Evolutionary conservation across 1,139 yeast genomes (phyloP), one percentile per base, ranked within the genome.

Genomic region (Debaryomyces psychrophilus): DNA sequence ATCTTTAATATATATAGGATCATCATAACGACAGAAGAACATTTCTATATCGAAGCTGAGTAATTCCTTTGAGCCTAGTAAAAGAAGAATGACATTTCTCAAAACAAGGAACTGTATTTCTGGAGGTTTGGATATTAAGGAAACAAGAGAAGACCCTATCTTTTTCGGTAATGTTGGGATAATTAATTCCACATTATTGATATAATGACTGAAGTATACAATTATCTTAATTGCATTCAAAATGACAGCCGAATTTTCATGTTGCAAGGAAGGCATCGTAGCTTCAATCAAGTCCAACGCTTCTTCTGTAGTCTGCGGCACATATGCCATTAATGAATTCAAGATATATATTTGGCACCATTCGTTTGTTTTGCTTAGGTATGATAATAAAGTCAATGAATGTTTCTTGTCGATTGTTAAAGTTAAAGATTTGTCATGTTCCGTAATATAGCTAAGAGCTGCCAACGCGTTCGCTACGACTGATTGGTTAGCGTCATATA

Each of bases 1-100:
- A 56, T 90, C 95, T 63, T 90, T 90, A 59, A 93, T 85, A 61
- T 87, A 93, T 18, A 88, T 83, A 0, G 95, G 95, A 62, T 92
- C 97, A 59, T 87, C 86, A 57, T 81, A 88, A 51, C 83, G 83
- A 65, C 95, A 85, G 64, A 89, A 90, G 62, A 92, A 89, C 68
- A 83, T 81, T 47, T 83, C 82, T 23, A 86, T 90, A 53, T 87
- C 95, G 45, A 89, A 71, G 18, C 73, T 69, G 5, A 88, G 68
- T 48, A 89, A 70, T 17, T 80, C 76, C 15, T 85, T 84, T 49
- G 84, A 78, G 36, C 90, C 83, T 48, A 90, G 76, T 28, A 90
- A 73, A 18, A 92, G 68, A 33, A 92, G 65, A 20, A 90, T 88
- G 41, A 90, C 86, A 61, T 92, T 92, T 59, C 97, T 71, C 50